These are phyloP conservation scores for Sicyos baderoa DNA, from an alignment of 306 rosid genomes.

Conservation along the genomic window DNA sequence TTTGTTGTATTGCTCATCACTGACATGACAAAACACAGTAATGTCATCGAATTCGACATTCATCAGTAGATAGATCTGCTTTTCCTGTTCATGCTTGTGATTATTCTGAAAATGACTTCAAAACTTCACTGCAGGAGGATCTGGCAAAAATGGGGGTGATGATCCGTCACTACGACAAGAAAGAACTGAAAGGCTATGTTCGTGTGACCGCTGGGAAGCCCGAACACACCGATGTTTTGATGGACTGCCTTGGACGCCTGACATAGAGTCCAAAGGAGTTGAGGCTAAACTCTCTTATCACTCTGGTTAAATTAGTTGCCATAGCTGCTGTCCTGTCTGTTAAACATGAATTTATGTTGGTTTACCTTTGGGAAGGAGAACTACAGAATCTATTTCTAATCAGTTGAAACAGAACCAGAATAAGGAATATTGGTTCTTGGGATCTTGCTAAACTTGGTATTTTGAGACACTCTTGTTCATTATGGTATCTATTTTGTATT, in stretches of 20 bases:
- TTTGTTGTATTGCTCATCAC: background rate
- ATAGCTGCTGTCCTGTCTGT: background rate
- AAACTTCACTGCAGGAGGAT: conserved; percentile 51
- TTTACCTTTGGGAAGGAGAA: background rate
- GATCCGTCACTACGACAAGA: conserved; percentile 88
- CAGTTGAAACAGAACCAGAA: background rate
- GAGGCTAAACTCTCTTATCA: background rate
- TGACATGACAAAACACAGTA: background rate
- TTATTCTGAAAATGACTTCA: background rate
- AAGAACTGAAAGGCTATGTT: conserved; percentile 79
- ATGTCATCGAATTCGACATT: background rate
- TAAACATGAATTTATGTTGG: background rate
- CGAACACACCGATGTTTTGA: conserved; percentile 63
- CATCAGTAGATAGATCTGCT: background rate
- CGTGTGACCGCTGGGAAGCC: conserved; percentile 95
- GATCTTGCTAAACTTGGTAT: background rate
- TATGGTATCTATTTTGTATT: too few species aligned
- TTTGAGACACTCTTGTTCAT: too few species aligned
- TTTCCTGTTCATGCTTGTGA: background rate
- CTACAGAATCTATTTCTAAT: background rate
- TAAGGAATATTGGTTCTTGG: background rate
- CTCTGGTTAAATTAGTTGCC: background rate
- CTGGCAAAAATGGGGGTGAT: conserved; percentile 93
- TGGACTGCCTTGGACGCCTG: conserved; percentile 51
- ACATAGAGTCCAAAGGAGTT: conserved; percentile 12